phyloP scores from a whole-genome alignment of 495 filamentous ascomycete genomes.

The Aspergillus leporis region DNA sequence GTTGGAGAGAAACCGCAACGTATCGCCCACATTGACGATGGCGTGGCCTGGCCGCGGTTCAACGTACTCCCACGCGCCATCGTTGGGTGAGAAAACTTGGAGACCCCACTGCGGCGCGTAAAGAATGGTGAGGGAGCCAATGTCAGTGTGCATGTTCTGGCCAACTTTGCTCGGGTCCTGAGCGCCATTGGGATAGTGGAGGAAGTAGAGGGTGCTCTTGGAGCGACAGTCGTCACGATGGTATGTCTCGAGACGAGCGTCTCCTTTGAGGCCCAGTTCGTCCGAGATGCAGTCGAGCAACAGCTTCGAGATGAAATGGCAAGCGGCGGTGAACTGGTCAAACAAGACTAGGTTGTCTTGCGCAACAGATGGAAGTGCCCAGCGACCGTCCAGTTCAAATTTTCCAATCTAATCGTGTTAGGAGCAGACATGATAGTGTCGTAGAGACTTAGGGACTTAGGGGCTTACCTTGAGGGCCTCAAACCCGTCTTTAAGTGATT shows the following conservation, averaged over 20 bases:
- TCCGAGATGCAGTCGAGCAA: slow-evolving; percentile 10
- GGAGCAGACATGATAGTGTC: background rate
- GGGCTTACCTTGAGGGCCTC: slow-evolving; percentile 12
- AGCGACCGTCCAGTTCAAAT: background rate
- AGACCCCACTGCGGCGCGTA: slow-evolving; percentile 59
- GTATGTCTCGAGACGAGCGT: slow-evolving; percentile 1
- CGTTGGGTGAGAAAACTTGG: slow-evolving; percentile 50
- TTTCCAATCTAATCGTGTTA: background rate
- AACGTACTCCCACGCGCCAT: slow-evolving; percentile 53
- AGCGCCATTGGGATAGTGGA: slow-evolving; percentile 11
- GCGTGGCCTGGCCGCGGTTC: slow-evolving; percentile 48
- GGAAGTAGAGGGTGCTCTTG: slow-evolving; percentile 11
- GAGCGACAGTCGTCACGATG: slow-evolving; percentile 11
- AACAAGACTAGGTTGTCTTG: slow-evolving; percentile 4
- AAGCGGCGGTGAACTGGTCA: slow-evolving; percentile 8
- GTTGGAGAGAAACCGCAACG: slow-evolving; percentile 51
- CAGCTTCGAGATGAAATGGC: slow-evolving; percentile 9
- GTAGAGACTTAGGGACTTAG: background rate
- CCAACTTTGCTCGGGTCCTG: slow-evolving; percentile 25
- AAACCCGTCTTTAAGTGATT: background rate
- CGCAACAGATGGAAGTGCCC: background rate
- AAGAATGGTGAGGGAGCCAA: slow-evolving; percentile 56
- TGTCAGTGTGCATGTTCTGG: slow-evolving; percentile 60
- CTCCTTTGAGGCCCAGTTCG: slow-evolving; percentile 4
- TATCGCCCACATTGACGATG: slow-evolving; percentile 60